A percentile compares a stretch with the other conserved stretches of the same genome.
These are phyloP conservation scores for Curvularia verruculosa DNA, from an alignment of 2,329 filamentous ascomycete genomes.

Conservation along the genomic window DNA sequence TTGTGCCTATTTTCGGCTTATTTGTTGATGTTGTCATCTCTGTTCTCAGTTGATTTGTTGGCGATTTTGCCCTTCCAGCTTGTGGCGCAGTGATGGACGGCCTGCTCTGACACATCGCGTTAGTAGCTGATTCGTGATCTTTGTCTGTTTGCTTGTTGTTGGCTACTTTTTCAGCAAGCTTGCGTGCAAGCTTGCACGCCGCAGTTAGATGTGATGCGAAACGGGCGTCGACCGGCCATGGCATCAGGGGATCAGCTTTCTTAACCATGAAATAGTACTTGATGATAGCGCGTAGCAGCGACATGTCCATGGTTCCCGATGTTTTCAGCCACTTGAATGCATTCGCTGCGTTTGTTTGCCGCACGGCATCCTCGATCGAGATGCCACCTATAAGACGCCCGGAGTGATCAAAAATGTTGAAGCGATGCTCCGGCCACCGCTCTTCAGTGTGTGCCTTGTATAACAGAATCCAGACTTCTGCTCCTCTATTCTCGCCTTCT, in stretches of 20 bases:
- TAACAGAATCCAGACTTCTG: neutral
- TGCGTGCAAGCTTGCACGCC: neutral
- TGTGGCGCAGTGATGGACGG: neutral
- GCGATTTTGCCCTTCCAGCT: neutral
- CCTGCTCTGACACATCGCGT: neutral
- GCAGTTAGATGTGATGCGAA: neutral
- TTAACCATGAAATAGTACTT: constrained; percentile 2
- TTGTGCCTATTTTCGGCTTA: neutral
- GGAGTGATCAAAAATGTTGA: neutral
- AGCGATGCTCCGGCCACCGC: neutral
- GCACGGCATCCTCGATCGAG: neutral
- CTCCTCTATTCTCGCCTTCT: neutral
- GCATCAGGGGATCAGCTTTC: neutral
- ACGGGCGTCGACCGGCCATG: neutral
- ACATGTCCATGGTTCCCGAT: neutral
- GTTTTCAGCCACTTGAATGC: neutral
- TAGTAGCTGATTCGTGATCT: neutral
- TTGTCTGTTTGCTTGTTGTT: neutral
- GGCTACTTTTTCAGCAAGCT: neutral
- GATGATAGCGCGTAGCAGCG: neutral
- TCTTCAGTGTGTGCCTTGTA: neutral
- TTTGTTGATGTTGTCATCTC: neutral
- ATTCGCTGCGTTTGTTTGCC: neutral
- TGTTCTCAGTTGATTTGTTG: neutral
- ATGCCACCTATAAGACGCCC: neutral